Evolutionary conservation across 768 basidiomycete genomes (phyloP).

Genomic region (Tulasnella sp.): DNA sequence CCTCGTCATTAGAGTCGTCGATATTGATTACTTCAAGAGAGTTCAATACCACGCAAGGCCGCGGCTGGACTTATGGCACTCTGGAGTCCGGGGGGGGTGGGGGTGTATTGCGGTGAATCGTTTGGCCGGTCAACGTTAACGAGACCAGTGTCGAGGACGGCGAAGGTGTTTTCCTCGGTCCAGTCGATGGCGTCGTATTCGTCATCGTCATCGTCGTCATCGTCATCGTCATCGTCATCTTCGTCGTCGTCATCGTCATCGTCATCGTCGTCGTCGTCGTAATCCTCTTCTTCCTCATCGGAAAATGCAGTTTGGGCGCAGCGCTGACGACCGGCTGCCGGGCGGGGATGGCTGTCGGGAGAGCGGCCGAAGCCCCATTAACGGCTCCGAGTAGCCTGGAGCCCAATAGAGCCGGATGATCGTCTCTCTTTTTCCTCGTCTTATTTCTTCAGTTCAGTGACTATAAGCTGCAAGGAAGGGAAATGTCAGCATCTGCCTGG

Average conservation of each 20-base stretch:
- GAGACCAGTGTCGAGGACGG: slow-evolving; percentile 20
- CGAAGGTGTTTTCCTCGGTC: slow-evolving; percentile 43
- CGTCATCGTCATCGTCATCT: no score
- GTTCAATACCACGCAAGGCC: no score
- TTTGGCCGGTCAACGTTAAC: slow-evolving; percentile 17
- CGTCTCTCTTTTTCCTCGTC: slow-evolving; percentile 40
- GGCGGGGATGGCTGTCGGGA: slow-evolving; percentile 24
- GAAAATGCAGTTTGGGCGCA: slow-evolving; percentile 15
- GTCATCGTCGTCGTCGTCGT: slow-evolving; percentile 34
- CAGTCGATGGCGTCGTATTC: slow-evolving; percentile 21
- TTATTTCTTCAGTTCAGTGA: slow-evolving; percentile 75
- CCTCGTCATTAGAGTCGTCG: no score
- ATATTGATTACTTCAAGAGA: no score
- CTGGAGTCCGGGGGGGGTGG: no score
- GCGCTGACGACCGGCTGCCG: slow-evolving; percentile 13
- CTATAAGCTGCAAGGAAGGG: slow-evolving; percentile 40
- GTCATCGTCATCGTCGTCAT: no score
- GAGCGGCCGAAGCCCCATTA: background rate
- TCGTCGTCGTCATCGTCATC: no score
- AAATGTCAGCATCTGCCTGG: slow-evolving; percentile 6
- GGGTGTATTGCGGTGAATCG: no score
- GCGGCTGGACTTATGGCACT: no score
- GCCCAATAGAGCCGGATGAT: slow-evolving; percentile 18
- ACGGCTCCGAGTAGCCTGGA: slow-evolving; percentile 11
- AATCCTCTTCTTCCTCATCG: slow-evolving; percentile 32